phyloP scores from a whole-genome alignment of 2,329 filamentous ascomycete species.

The Periconia sp. region DNA sequence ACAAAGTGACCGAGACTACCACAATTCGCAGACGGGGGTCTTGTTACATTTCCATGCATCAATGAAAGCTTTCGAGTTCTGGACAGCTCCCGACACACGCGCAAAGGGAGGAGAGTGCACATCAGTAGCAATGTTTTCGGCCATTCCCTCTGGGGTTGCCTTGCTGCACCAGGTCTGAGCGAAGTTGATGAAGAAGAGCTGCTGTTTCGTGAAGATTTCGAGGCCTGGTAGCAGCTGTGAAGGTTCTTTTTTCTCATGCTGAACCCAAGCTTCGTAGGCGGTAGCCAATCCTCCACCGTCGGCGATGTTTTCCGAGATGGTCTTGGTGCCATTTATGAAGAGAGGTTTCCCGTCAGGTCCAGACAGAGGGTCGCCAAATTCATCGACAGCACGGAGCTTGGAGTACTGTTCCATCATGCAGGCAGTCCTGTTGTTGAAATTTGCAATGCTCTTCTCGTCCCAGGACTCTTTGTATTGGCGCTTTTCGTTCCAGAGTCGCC shows the following conservation, averaged over 20 bases:
- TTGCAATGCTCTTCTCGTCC: constrained; percentile 59
- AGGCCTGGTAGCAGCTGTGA: constrained; percentile 54
- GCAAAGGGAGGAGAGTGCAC: constrained; percentile 66
- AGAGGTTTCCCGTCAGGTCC: constrained; percentile 57
- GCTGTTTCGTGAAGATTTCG: constrained; percentile 62
- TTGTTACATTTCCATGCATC: constrained; percentile 67
- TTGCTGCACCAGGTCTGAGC: constrained; percentile 67
- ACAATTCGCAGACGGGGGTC: constrained; percentile 67
- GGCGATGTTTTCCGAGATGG: constrained; percentile 70
- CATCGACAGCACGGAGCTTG: constrained; percentile 47
- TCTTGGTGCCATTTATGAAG: constrained; percentile 63
- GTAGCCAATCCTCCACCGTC: constrained; percentile 67
- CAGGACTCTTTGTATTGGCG: constrained; percentile 68
- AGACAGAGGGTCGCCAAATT: constrained; percentile 41
- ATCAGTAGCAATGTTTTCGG: constrained; percentile 58
- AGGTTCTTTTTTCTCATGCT: constrained; percentile 52
- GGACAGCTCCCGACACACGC: constrained; percentile 59
- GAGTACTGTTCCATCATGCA: constrained; percentile 69
- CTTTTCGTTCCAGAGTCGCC: constrained; percentile 63
- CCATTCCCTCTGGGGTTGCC: constrained; percentile 29
- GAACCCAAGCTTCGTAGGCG: constrained; percentile 65
- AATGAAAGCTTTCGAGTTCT: constrained; percentile 66
- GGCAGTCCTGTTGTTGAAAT: constrained; percentile 58
- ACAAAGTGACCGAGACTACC: constrained; percentile 46
- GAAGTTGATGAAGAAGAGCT: constrained; percentile 68